Evolutionary conservation across 805 yeast species (phyloP).

Genomic region (Ogataea paraovalis): DNA sequence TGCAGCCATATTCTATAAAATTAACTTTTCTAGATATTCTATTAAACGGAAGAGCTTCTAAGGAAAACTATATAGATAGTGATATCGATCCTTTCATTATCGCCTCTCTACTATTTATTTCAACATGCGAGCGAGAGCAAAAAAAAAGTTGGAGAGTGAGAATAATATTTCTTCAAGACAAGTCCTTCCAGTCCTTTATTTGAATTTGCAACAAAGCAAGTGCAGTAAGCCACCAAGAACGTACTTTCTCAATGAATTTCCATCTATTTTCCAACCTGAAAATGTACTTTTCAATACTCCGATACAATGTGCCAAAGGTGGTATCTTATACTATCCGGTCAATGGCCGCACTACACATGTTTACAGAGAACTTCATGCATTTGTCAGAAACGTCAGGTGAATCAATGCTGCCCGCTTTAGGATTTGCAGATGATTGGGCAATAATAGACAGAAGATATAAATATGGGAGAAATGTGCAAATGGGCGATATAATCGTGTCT

Average conservation of each 20-base stretch:
- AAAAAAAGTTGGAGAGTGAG: no score
- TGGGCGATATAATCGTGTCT: constrained; percentile 89
- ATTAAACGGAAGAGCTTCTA: no score
- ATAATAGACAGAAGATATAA: constrained; percentile 64
- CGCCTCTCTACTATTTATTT: no score
- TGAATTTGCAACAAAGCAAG: no score
- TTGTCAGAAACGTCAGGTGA: constrained; percentile 75
- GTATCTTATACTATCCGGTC: constrained; percentile 46
- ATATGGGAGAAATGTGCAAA: constrained; percentile 58
- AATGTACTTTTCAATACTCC: constrained; percentile 1
- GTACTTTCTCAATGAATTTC: background rate
- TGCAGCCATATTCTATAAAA: constrained; percentile 35
- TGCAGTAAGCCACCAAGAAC: background rate
- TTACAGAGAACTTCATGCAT: constrained; percentile 23
- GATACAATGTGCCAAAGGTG: constrained; percentile 11
- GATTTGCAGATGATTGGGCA: constrained; percentile 71
- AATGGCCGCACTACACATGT: constrained; percentile 62
- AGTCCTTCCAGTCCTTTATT: no score
- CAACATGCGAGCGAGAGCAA: no score
- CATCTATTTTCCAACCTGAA: background rate
- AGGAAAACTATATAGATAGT: no score
- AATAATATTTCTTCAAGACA: no score
- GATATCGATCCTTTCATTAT: no score
- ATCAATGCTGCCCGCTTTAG: constrained; percentile 90
- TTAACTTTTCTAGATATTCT: no score